phyloP scores from a whole-genome alignment of 139 green algal species.

The Closterium sp. region DNA sequence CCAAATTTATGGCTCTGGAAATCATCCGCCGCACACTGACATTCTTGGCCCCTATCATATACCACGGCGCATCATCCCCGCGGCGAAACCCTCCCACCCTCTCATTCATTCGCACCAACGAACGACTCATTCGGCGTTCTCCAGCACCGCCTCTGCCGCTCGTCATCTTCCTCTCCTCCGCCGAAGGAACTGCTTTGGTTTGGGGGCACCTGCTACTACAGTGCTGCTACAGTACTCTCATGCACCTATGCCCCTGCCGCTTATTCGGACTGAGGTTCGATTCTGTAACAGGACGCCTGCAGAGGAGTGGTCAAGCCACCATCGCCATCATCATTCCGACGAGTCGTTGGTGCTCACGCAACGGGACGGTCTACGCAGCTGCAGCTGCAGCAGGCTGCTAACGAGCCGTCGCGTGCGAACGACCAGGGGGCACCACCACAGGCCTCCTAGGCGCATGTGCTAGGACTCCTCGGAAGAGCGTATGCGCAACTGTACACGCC shows the following conservation, averaged over 20 bases:
- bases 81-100: too few relatives aligned
- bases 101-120: too few relatives aligned
- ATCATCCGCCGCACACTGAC: not conserved
- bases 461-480: too few relatives aligned
- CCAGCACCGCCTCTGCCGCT: too few relatives aligned
- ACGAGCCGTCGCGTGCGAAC: not conserved
- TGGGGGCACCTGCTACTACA: too few relatives aligned
- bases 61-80: too few relatives aligned
- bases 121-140: too few relatives aligned
- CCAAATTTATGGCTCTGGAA: not conserved
- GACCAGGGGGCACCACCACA: not conserved
- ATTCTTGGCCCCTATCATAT: not conserved
- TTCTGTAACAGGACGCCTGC: not conserved
- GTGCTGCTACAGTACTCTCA: too few relatives aligned
- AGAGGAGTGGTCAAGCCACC: not conserved
- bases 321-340: not conserved
- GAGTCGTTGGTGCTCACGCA: not conserved
- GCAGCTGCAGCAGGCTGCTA: not conserved
- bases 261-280: not conserved
- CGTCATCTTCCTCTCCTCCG: too few relatives aligned
- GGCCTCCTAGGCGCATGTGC: not conserved
- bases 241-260: too few relatives aligned
- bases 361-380: not conserved
- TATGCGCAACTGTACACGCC: too few relatives aligned
- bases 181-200: too few relatives aligned